Base-by-base conservation (phyloP, 2,329 filamentous ascomycete genomes). In the Beauveria sp. region DNA sequence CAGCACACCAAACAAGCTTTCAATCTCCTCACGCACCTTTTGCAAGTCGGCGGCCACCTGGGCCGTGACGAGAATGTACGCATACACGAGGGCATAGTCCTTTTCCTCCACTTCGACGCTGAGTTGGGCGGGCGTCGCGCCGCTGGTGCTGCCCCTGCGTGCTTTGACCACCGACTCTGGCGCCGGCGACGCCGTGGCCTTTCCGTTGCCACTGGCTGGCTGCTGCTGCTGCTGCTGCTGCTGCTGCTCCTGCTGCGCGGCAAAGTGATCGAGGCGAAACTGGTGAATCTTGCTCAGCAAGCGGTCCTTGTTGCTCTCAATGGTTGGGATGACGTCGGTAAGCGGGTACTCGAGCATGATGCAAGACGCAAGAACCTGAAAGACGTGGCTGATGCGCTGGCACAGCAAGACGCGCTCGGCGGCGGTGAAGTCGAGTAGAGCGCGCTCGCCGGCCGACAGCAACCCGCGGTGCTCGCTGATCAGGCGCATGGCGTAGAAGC, bases 401-500 rank as follows among this genome's bases (percentile, higher is more conserved):
- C 91, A 96, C 38, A 99, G 81, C 64, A 93, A 86, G 10, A 83
- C 84, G 58, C 95, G 85, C 74, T 99, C 93, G 9, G 84, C 79
- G 5, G 85, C 81, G 1, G 95, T 98, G 71, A 90, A 92, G 64
- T 84, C 81, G 43, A 99, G 78, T 43, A 98, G 82, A 9, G 88
- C 87, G 61, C 88, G 86, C 75, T 98, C 93, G 4, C 93, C 93
- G 28, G 88, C 84, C 3, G 87, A 91, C 1, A 91, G 83, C 43
- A 83, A 83, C 12, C 87, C 79, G 63, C 93, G 90, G 69, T 93
- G 93, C 70, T 89, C 82, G 43, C 96, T 92, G 64, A 97, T 87
- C 12, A 97, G 85, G 65, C 93, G 96, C 91, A 99, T 96, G 57
- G 93, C 91, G 70, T 98, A 93, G 73, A 99, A 97, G 43, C 91